phyloP scores from a whole-genome alignment of 495 filamentous ascomycete genomes.

The Penicillium diatomitis region DNA sequence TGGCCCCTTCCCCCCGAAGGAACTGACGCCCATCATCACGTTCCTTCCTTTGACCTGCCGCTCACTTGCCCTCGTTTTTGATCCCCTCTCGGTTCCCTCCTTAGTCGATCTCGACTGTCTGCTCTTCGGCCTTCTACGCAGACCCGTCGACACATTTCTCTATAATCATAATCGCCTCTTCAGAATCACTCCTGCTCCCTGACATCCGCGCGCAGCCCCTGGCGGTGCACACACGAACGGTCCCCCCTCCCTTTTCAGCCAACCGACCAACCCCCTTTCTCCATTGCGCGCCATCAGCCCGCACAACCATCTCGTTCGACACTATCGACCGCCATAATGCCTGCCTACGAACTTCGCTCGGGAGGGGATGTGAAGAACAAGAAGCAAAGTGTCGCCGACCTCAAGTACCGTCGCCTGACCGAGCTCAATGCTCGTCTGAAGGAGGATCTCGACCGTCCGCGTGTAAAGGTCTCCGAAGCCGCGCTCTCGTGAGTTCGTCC shows the following conservation, averaged over 20 bases:
- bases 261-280: constrained; percentile 2
- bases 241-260: background rate
- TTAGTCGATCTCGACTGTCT: too few species aligned
- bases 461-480: constrained; percentile 92
- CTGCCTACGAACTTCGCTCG: constrained; percentile 47
- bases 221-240: background rate
- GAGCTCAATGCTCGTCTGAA: constrained; percentile 91
- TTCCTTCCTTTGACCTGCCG: constrained; percentile 13
- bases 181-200: too few species aligned
- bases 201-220: too few species aligned
- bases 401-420: constrained; percentile 90
- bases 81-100: too few species aligned
- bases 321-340: constrained; percentile 27
- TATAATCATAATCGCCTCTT: too few species aligned
- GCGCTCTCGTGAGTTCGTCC: constrained; percentile 66
- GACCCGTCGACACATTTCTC: constrained; percentile 1
- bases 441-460: constrained; percentile 88
- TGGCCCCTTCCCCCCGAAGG: constrained; percentile 3
- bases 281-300: constrained; percentile 2
- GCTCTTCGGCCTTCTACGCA: too few species aligned
- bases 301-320: background rate
- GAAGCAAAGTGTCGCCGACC: constrained; percentile 98
- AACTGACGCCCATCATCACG: background rate
- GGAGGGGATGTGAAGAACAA: constrained; percentile 77
- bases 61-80: constrained; percentile 16